Evolutionary conservation across 2,329 filamentous ascomycete genomes (phyloP).

Genomic region (Thelonectria olida): DNA sequence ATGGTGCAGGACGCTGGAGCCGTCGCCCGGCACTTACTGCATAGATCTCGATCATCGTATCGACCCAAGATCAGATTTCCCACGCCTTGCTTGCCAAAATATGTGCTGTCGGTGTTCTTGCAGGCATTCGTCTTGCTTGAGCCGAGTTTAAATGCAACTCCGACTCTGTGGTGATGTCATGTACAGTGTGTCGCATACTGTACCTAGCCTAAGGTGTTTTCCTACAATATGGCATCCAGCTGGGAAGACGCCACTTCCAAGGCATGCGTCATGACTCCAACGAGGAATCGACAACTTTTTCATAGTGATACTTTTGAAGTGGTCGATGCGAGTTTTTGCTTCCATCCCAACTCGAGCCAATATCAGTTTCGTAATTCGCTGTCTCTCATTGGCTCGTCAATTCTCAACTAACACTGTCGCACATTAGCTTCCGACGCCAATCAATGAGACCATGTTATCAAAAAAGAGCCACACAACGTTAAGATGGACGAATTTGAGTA

Average conservation of each 20-base stretch:
- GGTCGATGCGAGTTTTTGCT: neutral
- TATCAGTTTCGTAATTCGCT: neutral
- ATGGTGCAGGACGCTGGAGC: neutral
- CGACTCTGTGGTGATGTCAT: conserved; percentile 21
- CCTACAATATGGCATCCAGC: neutral
- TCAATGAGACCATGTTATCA: neutral
- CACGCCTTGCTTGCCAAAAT: neutral
- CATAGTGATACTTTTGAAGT: neutral
- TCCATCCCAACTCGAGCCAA: neutral
- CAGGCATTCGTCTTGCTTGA: neutral
- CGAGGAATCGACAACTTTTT: neutral
- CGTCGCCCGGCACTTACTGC: conserved; percentile 32
- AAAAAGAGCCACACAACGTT: too few relatives aligned
- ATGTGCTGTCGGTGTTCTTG: neutral
- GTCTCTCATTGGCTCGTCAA: neutral
- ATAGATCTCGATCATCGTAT: conserved; percentile 45
- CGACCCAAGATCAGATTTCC: neutral
- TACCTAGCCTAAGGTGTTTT: neutral
- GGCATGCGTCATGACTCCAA: neutral
- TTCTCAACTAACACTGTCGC: neutral
- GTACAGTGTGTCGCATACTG: conserved; percentile 17
- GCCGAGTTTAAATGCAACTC: neutral
- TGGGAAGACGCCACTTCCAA: neutral
- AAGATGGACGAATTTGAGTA: too few relatives aligned
- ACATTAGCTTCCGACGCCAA: neutral